Evolutionary conservation across 1,284 basidiomycete genomes (phyloP).

Genomic region (Cystobasidium pallidum): DNA sequence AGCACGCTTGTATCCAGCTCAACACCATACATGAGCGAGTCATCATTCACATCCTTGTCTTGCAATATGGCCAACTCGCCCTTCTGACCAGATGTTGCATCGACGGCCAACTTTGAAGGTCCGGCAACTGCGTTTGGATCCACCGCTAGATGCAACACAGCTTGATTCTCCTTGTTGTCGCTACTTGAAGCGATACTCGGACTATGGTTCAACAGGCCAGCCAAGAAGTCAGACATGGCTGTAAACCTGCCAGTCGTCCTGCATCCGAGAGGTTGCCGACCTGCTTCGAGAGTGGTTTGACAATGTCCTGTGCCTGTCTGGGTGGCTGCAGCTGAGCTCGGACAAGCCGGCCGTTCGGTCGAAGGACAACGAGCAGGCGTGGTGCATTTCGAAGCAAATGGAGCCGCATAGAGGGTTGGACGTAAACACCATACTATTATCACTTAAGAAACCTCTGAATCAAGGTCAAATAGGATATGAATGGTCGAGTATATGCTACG

Average conservation of each 20-base stretch:
- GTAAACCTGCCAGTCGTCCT: slow-evolving; percentile 6
- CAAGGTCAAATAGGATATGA: too few relatives aligned
- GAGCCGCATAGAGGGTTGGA: too few relatives aligned
- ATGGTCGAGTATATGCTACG: too few relatives aligned
- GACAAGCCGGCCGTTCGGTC: neutral
- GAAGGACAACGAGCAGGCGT: neutral
- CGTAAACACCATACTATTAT: too few relatives aligned
- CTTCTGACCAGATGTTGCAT: neutral
- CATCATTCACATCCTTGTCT: neutral
- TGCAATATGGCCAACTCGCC: neutral
- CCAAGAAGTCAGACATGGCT: slow-evolving; percentile 11
- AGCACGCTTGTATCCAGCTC: slow-evolving; percentile 11
- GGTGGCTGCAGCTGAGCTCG: neutral
- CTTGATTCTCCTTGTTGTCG: neutral
- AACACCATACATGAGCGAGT: slow-evolving; percentile 9
- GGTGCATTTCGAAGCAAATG: too few relatives aligned
- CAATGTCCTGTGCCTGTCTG: neutral
- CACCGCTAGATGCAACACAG: neutral
- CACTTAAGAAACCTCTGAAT: too few relatives aligned
- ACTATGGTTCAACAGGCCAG: slow-evolving; percentile 13
- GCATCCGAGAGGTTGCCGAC: neutral
- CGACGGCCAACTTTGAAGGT: neutral
- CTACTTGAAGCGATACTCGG: neutral
- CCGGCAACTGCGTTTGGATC: neutral
- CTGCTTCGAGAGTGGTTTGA: neutral